phyloP scores from a whole-genome alignment of 495 filamentous ascomycete genomes.

The Hyaloscypha finlandica region DNA sequence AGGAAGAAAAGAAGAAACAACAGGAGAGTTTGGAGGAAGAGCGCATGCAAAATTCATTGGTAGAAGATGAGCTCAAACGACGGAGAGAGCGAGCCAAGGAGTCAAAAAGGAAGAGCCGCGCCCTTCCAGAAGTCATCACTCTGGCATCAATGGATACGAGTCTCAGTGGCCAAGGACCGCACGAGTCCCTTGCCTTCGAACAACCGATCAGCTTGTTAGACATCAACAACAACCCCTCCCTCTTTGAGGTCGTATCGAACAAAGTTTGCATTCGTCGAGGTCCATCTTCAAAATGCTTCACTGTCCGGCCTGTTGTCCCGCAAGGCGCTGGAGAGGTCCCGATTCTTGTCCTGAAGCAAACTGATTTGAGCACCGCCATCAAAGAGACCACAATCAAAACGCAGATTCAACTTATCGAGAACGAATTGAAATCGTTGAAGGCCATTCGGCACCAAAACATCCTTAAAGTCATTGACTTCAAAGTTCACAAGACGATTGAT shows the following conservation, averaged over 20 bases:
- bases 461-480: constrained; percentile 77
- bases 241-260: constrained; percentile 65
- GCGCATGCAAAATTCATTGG: constrained; percentile 68
- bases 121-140: constrained; percentile 35
- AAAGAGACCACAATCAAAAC: constrained; percentile 65
- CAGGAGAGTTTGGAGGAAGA: constrained; percentile 74
- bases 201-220: constrained; percentile 63
- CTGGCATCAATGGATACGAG: constrained; percentile 38
- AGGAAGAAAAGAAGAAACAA: constrained; percentile 49
- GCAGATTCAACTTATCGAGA: constrained; percentile 65
- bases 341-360: constrained; percentile 71
- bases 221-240: constrained; percentile 51
- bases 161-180: constrained; percentile 35
- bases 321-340: constrained; percentile 48
- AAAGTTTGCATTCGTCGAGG: constrained; percentile 59
- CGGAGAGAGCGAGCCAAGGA: constrained; percentile 61
- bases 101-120: constrained; percentile 41
- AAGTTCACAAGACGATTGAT: constrained; percentile 56
- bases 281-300: constrained; percentile 61
- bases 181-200: constrained; percentile 68
- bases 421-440: constrained; percentile 69
- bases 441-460: constrained; percentile 76
- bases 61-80: constrained; percentile 73
- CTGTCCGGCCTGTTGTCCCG: constrained; percentile 63
- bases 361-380: constrained; percentile 54